These are phyloP conservation scores for Mallotus japonicus DNA, from an alignment of 441 rosid genomes.

Conservation along the genomic window DNA sequence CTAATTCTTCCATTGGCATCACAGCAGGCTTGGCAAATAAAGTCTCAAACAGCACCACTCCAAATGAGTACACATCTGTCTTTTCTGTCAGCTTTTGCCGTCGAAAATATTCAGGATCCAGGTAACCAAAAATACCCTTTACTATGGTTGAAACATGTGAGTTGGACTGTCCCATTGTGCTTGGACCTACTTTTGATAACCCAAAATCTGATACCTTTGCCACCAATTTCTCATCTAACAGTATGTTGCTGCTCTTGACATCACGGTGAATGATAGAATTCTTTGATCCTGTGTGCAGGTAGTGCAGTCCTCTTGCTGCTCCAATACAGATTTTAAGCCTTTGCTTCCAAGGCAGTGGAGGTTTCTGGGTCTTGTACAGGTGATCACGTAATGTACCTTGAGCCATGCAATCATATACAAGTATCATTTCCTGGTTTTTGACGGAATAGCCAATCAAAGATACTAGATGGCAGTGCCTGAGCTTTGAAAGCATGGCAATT, in stretches of 20 bases:
- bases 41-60: constrained; percentile 75
- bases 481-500: constrained; percentile 82
- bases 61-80: constrained; percentile 82
- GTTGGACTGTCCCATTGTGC: constrained; percentile 55
- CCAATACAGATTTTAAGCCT: constrained; percentile 88
- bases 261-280: constrained; percentile 84
- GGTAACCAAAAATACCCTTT: constrained; percentile 83
- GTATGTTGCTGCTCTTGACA: constrained; percentile 80
- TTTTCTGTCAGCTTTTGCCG: constrained; percentile 75
- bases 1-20: constrained; percentile 40
- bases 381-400: constrained; percentile 80
- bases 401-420: constrained; percentile 89
- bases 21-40: constrained; percentile 78
- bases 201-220: constrained; percentile 93
- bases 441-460: constrained; percentile 78
- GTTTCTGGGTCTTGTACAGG: constrained; percentile 69
- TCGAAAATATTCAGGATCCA: constrained; percentile 74
- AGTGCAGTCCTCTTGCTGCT: constrained; percentile 81
- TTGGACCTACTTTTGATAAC: constrained; percentile 43
- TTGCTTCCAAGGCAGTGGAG: constrained; percentile 80
- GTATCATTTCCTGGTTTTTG: constrained; percentile 81
- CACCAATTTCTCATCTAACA: constrained; percentile 69
- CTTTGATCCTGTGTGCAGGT: constrained; percentile 83
- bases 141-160: constrained; percentile 74
- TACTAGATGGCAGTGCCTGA: constrained; percentile 82